Conservation (phyloP, 768 basidiomycete genomes). For the Ramaria rubella region DNA sequence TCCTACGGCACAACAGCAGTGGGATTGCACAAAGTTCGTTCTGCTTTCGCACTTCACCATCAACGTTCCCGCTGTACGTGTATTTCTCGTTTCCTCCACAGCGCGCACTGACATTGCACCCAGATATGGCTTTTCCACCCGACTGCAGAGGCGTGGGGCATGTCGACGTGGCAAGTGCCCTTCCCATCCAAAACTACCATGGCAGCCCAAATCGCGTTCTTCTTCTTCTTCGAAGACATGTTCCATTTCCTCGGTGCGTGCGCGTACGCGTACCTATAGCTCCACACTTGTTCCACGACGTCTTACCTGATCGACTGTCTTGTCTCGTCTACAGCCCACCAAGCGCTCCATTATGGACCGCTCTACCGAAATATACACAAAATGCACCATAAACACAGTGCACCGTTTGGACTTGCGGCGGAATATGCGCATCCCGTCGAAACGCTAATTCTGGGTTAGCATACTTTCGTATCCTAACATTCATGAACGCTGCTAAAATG, state of each 20-base stretch:
- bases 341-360: constrained; percentile 75
- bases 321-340: constrained; percentile 55
- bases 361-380: constrained; percentile 95
- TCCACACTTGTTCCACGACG: too few species aligned
- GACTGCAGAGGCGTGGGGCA: constrained; percentile 77
- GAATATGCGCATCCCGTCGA: constrained; percentile 98
- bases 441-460: constrained; percentile 86
- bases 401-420: constrained; percentile 96
- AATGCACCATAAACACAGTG: constrained; percentile 94
- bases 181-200: constrained; percentile 71
- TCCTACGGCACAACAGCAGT: constrained; percentile 77
- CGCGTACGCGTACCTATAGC: too few species aligned
- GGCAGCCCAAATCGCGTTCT: constrained; percentile 71
- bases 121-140: constrained; percentile 93
- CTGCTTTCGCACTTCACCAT: constrained; percentile 93
- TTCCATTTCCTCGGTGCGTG: constrained; percentile 81
- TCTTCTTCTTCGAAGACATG: constrained; percentile 94
- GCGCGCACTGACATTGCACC: background rate
- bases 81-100: background rate
- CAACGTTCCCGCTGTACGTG: constrained; percentile 77
- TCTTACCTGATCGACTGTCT: too few species aligned
- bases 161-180: constrained; percentile 90
- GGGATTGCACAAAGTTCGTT: constrained; percentile 93
- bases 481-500: background rate
- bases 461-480: background rate